These are phyloP conservation scores for Nicotiana tabacum DNA, from an alignment of 257 asterid species.

Conservation along the genomic window DNA sequence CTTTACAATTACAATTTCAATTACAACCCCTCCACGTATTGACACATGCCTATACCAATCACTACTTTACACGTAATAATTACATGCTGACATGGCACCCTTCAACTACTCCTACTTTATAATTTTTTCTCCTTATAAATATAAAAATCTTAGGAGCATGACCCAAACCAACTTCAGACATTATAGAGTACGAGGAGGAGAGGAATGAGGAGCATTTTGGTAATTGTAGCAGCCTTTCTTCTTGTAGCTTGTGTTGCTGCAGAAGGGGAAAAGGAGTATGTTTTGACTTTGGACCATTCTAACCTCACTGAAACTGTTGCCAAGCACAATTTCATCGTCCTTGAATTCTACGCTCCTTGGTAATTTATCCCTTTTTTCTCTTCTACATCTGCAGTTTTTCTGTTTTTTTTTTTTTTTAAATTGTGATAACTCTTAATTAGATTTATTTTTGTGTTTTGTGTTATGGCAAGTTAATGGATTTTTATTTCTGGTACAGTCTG, in stretches of 20 bases:
- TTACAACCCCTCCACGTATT: not conserved
- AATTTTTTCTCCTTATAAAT: too few species aligned
- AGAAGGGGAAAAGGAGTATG: constrained; percentile 45
- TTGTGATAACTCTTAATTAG: not conserved
- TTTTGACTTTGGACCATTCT: constrained; percentile 62
- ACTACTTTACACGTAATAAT: not conserved
- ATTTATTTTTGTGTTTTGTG: not conserved
- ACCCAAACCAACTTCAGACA: not conserved
- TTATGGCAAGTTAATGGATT: not conserved
- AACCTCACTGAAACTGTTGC: constrained; percentile 49
- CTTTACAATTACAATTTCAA: too few species aligned
- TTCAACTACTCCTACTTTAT: too few species aligned
- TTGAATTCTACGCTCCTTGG: constrained; percentile 82
- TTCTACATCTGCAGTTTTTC: not conserved
- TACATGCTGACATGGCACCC: not conserved
- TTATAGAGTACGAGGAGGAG: not conserved
- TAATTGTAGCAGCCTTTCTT: constrained; percentile 16
- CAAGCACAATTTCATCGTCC: constrained; percentile 57
- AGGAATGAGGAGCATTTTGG: constrained; percentile 16
- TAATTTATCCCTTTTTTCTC: constrained; percentile 3
- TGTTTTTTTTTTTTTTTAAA: not conserved
- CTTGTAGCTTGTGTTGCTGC: constrained; percentile 25
- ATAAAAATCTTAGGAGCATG: not conserved
- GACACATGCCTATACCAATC: not conserved
- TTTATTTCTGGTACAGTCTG: not conserved